Base-by-base conservation (phyloP, 2,329 filamentous ascomycete genomes). In the Calonectria pteridis region DNA sequence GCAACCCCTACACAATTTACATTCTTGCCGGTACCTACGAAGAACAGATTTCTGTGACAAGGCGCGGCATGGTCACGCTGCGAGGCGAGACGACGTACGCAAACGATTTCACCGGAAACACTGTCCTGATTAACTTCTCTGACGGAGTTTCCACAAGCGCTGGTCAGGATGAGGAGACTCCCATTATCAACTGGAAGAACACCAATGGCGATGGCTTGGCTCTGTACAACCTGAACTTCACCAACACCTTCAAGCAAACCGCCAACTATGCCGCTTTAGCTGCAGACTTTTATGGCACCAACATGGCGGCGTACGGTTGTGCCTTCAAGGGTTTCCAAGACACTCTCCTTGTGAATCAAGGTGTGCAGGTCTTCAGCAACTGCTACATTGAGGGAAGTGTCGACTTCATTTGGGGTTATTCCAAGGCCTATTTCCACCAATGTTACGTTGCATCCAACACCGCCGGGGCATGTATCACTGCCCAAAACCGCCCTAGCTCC, bases 151-250 rank as follows among this genome's bases (percentile, higher is more conserved):
- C 72, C 0, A 88, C 87, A 2, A 85, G 83, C 46, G 81, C 82
- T 2, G 82, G 82, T 10, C 78, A 85, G 33, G 81, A 88, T 63
- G 87, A 88, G 71, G 76, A 82, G 53, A 88, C 87, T 0, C 86
- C 86, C 0, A 82, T 87, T 13, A 82, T 88, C 53, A 84, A 86
- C 74, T 82, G 83, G 65, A 88, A 87, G 80, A 87, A 86, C 67
- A 85, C 81, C 0, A 70, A 80, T 72, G 84, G 85, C 0, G 80
- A 82, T 10, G 87, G 88, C 71, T 83, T 92, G 70, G 89, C 88
- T 73, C 82, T 92, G 31, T 93, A 93, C 84, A 93, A 93, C 75
- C 84, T 93, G 78, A 91, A 88, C 74, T 83, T 89, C 9, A 83
- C 84, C n/a, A 89, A 89, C 76, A 84, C 83, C 0, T 87, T 85